Evolutionary conservation across 768 basidiomycete genomes (phyloP), one percentile per base, ranked within the genome.

Genomic region (Saitozyma podzolica): DNA sequence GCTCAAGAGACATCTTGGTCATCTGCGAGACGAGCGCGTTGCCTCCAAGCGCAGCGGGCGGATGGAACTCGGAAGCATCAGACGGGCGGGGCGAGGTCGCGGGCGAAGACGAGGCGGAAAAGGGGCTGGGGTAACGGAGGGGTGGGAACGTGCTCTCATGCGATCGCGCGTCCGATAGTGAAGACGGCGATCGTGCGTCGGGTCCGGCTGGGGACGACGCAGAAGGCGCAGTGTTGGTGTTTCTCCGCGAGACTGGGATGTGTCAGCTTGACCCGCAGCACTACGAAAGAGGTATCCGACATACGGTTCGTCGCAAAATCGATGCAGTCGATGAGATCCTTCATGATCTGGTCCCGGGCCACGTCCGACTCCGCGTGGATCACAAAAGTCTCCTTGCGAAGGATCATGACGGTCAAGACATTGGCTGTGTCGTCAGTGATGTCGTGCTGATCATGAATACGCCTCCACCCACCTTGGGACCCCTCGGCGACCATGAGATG

Each of bases 381-480:
- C 48, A 83, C 81, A 55, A 99, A 78, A 6, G 84, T 86, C 79
- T 98, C 96, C 80, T 93, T 95, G 64, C 86, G 83, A 88, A 99
- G 87, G 66, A 99, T 86, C 48, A 85, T 85, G 7, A 98, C 83
- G 58, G 89, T 86, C 47, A 98, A 69, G 8, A 85, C 84, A 69
- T 86, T 88, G 37, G 87, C 91, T 94, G 70, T 29, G 41, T 65
- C 2, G 2, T 29, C 58, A 54, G 63, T 53, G 20, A 63, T 56
- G 8, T 55, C 40, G 40, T n/a, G 14, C 20, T 40, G 41, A 40
- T 42, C 40, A 63, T 42, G 8, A 40, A 19, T 20, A 59, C 42
- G 19, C 29, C 29, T 40, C 2, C 9, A 65, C 78, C 69, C 51
- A 66, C 75, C 68, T n/a, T 75, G 70, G 54, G 60, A 63, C 86